Evolutionary conservation across 179 eudicot species (phyloP).

Genomic region (Heliamphora pulchella): DNA sequence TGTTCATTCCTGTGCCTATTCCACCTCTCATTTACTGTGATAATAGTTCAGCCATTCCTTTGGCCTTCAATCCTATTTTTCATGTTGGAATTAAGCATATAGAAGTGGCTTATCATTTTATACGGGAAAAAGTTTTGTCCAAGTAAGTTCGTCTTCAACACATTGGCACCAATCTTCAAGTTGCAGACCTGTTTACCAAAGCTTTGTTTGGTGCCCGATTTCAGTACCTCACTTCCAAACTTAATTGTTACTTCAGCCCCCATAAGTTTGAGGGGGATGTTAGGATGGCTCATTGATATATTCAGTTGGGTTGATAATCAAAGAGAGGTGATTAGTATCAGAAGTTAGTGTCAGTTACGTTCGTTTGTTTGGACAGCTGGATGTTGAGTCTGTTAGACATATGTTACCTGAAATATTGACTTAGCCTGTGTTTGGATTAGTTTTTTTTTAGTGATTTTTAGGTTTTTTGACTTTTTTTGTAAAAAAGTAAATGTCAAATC

Average conservation of each 20-base stretch:
- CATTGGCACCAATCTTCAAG: neutral
- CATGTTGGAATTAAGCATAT: neutral
- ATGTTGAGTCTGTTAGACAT: too few relatives aligned
- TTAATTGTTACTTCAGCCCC: neutral
- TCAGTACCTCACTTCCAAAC: neutral
- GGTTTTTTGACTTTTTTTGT: too few relatives aligned
- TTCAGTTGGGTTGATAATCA: too few relatives aligned
- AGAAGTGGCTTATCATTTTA: neutral
- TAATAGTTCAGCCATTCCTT: neutral
- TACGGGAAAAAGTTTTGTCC: neutral
- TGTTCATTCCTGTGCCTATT: neutral
- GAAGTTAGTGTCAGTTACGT: too few relatives aligned
- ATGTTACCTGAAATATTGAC: too few relatives aligned
- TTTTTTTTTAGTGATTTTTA: too few relatives aligned
- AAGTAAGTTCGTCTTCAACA: neutral
- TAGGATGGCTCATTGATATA: neutral
- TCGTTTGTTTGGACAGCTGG: too few relatives aligned
- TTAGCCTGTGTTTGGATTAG: too few relatives aligned
- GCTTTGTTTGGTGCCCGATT: neutral
- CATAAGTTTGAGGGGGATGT: neutral
- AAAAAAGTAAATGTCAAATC: too few relatives aligned
- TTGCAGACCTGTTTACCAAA: neutral
- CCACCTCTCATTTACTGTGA: neutral
- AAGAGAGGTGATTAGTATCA: too few relatives aligned
- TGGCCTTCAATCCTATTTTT: neutral